Evolutionary conservation across 2,329 filamentous ascomycete species (phyloP).

Genomic region (Penicillium sp.): DNA sequence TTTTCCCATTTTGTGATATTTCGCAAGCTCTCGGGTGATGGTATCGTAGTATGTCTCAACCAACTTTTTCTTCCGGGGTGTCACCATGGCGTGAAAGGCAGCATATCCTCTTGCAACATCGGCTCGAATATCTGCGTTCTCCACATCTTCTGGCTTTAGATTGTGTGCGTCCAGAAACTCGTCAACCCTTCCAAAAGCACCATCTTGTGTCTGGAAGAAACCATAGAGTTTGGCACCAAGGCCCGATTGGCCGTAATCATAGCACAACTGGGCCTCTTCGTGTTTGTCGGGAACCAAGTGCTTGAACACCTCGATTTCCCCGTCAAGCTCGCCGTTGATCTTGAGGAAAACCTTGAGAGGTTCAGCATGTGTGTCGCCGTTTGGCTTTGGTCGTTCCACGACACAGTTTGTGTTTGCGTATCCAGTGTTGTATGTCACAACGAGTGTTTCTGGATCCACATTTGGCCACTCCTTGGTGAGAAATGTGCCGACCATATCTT

Average conservation of each 20-base stretch:
- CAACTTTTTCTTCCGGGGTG: not conserved
- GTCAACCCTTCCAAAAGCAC: constrained; percentile 17
- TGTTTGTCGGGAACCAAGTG: constrained; percentile 16
- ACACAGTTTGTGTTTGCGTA: constrained; percentile 15
- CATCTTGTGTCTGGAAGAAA: constrained; percentile 20
- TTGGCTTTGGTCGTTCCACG: constrained; percentile 16
- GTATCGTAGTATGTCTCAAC: constrained; percentile 8
- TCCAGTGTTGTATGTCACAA: constrained; percentile 11
- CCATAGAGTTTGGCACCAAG: constrained; percentile 20
- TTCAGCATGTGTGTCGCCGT: constrained; percentile 2
- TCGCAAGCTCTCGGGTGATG: constrained; percentile 9
- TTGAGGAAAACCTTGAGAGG: constrained; percentile 15
- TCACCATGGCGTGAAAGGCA: constrained; percentile 13
- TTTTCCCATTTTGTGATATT: constrained; percentile 18
- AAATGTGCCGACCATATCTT: constrained; percentile 16
- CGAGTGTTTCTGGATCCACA: constrained; percentile 14
- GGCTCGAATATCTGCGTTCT: constrained; percentile 15
- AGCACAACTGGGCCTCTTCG: constrained; percentile 19
- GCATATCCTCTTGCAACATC: constrained; percentile 17
- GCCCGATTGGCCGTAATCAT: constrained; percentile 17
- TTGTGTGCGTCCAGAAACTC: constrained; percentile 22
- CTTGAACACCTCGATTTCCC: constrained; percentile 14
- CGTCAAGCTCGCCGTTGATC: not conserved
- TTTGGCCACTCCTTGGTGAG: constrained; percentile 15
- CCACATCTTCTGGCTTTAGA: constrained; percentile 20